A percentile compares a stretch with the other conserved stretches of the same genome.
Evolutionary conservation across 768 basidiomycete species (phyloP).

Genomic region (Lentinula sp.): DNA sequence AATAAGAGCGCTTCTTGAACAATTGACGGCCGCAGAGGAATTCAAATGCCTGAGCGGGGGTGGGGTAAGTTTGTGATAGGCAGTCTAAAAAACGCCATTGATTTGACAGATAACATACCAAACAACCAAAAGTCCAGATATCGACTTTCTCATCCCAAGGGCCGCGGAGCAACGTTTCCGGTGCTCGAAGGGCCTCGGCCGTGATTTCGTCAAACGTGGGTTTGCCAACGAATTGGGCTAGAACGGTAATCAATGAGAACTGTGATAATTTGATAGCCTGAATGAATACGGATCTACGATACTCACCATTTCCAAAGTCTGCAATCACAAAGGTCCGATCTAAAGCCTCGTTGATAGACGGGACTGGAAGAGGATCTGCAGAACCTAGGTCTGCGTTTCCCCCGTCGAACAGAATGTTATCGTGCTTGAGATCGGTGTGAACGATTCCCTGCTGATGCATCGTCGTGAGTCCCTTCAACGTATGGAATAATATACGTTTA

Average conservation of each 20-base stretch:
- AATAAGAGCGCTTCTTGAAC: conserved; percentile 11
- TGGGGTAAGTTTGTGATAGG: not conserved
- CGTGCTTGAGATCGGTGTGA: conserved; percentile 24
- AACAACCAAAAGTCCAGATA: conserved; percentile 26
- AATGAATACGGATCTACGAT: not conserved
- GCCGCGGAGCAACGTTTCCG: conserved; percentile 21
- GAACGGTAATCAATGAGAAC: conserved; percentile 4
- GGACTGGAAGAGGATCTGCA: conserved; percentile 17
- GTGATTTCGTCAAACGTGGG: conserved; percentile 16
- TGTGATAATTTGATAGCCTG: not conserved
- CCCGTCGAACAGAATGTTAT: conserved; percentile 20
- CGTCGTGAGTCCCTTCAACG: conserved; percentile 17
- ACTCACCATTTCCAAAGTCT: conserved; percentile 22
- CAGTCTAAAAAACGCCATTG: too few species aligned
- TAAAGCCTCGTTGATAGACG: conserved; percentile 15
- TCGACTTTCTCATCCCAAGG: conserved; percentile 22
- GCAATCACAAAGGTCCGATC: conserved; percentile 16
- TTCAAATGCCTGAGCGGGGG: conserved; percentile 8
- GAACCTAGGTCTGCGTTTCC: conserved; percentile 11
- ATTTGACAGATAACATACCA: conserved; percentile 12
- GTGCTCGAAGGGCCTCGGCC: conserved; percentile 17
- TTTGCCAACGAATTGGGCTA: conserved; percentile 5
- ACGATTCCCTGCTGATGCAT: conserved; percentile 16
- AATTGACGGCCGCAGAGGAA: conserved; percentile 5
- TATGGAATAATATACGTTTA: conserved; percentile 21